These are phyloP conservation scores for Ascosphaera apis DNA, from an alignment of 2,329 filamentous ascomycete genomes.

Conservation along the genomic window DNA sequence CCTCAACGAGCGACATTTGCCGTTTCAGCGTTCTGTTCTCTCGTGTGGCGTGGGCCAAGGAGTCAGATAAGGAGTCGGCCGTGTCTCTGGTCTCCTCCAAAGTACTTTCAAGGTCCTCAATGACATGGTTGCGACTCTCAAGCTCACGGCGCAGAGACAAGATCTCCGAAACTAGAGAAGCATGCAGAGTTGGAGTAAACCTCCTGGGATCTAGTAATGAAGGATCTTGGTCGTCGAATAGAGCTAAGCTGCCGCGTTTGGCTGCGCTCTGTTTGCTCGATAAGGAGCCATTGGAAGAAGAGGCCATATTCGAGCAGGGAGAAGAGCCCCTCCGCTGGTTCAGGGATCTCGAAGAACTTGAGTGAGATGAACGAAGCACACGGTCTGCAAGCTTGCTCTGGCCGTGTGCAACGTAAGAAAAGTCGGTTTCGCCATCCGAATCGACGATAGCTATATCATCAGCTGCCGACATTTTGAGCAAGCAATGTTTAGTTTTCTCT, in stretches of 20 bases:
- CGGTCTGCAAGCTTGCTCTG: no score
- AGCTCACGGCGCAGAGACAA: conserved; percentile 66
- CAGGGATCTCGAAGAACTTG: no score
- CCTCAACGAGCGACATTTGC: conserved; percentile 68
- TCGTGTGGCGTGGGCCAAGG: conserved; percentile 40
- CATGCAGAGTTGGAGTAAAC: conserved; percentile 87
- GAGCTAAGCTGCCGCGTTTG: conserved; percentile 15
- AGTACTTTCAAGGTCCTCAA: conserved; percentile 59
- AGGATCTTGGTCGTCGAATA: conserved; percentile 37
- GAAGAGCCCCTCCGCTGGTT: conserved; percentile 45
- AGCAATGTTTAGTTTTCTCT: no score
- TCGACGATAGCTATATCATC: no score
- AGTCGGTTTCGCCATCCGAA: no score
- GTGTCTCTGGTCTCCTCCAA: conserved; percentile 51
- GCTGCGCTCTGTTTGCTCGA: conserved; percentile 16
- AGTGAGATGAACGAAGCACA: no score
- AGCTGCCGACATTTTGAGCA: no score
- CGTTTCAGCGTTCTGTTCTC: conserved; percentile 64
- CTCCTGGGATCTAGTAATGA: conserved; percentile 66
- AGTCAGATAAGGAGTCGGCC: conserved; percentile 44
- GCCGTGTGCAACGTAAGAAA: no score
- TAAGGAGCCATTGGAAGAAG: conserved; percentile 29
- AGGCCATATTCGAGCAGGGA: conserved; percentile 39
- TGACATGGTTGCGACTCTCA: conserved; percentile 68
- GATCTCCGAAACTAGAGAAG: conserved; percentile 86